Conservation (phyloP, 164 flowering plant species). For the Vitis labrusca region DNA sequence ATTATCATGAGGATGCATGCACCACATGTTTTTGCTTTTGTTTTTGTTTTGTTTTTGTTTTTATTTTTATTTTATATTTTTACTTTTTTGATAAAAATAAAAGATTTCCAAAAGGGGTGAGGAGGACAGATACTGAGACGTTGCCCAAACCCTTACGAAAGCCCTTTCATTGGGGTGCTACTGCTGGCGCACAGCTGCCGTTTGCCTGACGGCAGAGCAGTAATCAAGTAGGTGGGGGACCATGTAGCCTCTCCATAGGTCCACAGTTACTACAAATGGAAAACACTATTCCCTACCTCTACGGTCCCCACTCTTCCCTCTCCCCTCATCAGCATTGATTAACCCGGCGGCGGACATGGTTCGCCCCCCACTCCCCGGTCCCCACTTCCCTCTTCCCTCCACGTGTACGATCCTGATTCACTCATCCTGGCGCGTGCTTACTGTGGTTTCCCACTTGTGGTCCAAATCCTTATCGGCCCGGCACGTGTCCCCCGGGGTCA, state of each 20-base stretch:
- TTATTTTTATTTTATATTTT: too few relatives aligned
- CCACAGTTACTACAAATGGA: too few relatives aligned
- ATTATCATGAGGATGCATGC: too few relatives aligned
- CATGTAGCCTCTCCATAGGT: not conserved
- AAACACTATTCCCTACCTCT: not conserved
- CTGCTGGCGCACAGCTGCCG: too few relatives aligned
- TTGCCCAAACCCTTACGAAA: too few relatives aligned
- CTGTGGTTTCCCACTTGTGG: constrained; percentile 29
- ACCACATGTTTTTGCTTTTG: too few relatives aligned
- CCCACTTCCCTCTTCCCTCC: constrained; percentile 12
- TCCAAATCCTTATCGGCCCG: constrained; percentile 17
- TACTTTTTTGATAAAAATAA: too few relatives aligned
- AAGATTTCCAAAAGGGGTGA: too few relatives aligned
- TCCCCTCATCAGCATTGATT: constrained; percentile 21
- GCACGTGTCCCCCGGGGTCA: constrained; percentile 34
- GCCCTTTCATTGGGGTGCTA: too few relatives aligned
- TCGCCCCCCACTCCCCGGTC: not conserved
- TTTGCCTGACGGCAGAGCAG: too few relatives aligned
- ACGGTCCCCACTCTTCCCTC: not conserved
- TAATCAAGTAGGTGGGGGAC: not conserved
- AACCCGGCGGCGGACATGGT: constrained; percentile 43
- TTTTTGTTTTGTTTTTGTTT: too few relatives aligned
- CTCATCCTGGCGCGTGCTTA: constrained; percentile 24
- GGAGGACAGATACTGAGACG: too few relatives aligned
- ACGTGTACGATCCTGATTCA: constrained; percentile 26